Base-by-base conservation (phyloP, 257 asterid species). In the Capsicum baccatum region DNA sequence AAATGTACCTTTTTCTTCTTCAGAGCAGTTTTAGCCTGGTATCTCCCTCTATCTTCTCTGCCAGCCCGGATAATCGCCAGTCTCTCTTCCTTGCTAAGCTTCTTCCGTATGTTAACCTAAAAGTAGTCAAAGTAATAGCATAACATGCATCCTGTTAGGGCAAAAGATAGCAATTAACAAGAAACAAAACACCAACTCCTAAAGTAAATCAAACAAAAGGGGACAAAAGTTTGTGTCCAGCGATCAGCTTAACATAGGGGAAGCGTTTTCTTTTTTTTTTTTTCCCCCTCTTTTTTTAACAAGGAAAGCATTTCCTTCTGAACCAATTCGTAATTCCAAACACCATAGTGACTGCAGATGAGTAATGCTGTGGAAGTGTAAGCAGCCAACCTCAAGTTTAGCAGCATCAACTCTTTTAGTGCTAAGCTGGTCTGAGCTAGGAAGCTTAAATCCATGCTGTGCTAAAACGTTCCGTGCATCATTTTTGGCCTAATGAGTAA, bases 391-490 rank as follows among this genome's bases (percentile, higher is more conserved):
- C 95, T 96, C 97, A 83, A 96, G 97, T 86, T 71, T 90, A 62
- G 92, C 87, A 33, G 97, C 94, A 83, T 94, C 94, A 78, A 96
- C 94, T 88, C 97, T 93, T 92, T 91, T 96, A 48, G 57, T 15
- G 86, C 94, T 90, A 81, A 95, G 97, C 85, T 93, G 89, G 56
- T 94, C 94, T 15, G 95, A 85, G 88, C 86, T 93, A 15, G 97
- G 98, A 89, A 94, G 58, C 92, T 91, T 97, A 89, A 96, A 92
- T 48, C 99, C 99, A 79, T 93, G 94, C 84, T 86, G 91, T 39
- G 87, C 57, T 87, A 96, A 85, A 62, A 85, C 89, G 63, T 57
- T 58, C 86, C 92, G 90, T 19, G 98, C 98, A 0, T 92, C 98
- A 86, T 89, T 83, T 89, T 92, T 92, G 60, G 98, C 98, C 99